Base-by-base conservation (phyloP, 768 basidiomycete species). In the Trametes cingulata region DNA sequence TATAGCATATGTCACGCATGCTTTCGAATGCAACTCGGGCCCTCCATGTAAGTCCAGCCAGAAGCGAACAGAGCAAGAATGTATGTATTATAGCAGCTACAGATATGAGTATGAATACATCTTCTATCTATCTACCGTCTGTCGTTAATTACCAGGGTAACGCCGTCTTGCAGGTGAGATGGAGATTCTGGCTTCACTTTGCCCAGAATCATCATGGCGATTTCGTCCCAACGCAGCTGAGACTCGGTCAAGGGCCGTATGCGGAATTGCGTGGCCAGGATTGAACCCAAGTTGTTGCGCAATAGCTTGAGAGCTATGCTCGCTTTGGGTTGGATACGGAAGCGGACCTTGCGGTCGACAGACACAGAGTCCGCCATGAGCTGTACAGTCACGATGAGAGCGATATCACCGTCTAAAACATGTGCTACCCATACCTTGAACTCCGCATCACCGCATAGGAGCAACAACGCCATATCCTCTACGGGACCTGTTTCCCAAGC, bases 401-500 rank as follows among this genome's bases (percentile, higher is more conserved):
- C 19, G 12, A 59, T 24, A 48, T 29, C 20, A 42, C n/a, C n/a
- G n/a, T n/a, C n/a, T 48, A 27, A 58, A 29, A 13, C 0, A 13
- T 37, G 33, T 17, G 19, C 12, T 19, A 41, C 24, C 35, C 78
- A 55, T 71, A 86, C 93, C 83, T 90, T 95, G 77, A 91, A 88
- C 57, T 98, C 96, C 22, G 82, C 78, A 62, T 98, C 96, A 9
- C 96, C 96, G 60, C 95, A 98, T 0, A 98, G 75, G 17, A 98
- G 77, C 25, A 93, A 69, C 52, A 98, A 72, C 4, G 92, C 84
- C 25, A 91, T 72, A 65, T 96, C 92, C 63, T 97, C 91, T 8
- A 91, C 84, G 6, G 94, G 91, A 6, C 92, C 87, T 0, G 90
- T 93, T 73, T 98, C 96, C 94, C 94, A 97, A 17, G 83, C 91